phyloP scores from a whole-genome alignment of 2,329 filamentous ascomycete genomes.

The Phialophora expanda region DNA sequence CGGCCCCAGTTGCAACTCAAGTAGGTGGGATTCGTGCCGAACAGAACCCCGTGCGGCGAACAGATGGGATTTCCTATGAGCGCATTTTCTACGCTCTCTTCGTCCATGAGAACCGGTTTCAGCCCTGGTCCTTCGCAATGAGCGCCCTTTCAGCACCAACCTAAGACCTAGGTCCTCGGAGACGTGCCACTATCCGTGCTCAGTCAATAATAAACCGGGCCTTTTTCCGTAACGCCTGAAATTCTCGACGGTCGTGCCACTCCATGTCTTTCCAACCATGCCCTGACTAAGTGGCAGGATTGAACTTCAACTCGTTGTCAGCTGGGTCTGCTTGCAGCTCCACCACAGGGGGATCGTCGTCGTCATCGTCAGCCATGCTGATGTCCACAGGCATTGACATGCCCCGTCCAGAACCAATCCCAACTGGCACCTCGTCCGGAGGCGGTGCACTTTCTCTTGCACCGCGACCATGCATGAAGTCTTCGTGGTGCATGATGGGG shows the following conservation, averaged over 20 bases:
- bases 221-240: conserved; percentile 5
- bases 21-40: background rate
- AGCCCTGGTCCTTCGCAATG: background rate
- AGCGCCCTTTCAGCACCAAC: background rate
- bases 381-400: conserved; percentile 23
- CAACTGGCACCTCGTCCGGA: conserved; percentile 19
- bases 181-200: background rate
- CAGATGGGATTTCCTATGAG: background rate
- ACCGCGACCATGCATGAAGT: conserved; percentile 19
- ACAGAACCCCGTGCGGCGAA: background rate
- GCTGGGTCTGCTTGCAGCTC: conserved; percentile 34
- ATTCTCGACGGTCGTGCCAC: background rate
- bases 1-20: background rate
- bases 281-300: conserved; percentile 13
- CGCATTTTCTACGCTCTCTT: background rate
- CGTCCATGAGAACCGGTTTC: background rate
- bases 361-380: conserved; percentile 33
- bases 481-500: conserved; percentile 20
- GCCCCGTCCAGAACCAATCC: conserved; percentile 6
- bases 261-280: background rate
- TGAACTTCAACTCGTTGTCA: conserved; percentile 27
- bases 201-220: conserved; percentile 5
- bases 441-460: conserved; percentile 38
- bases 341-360: conserved; percentile 35
- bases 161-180: background rate